phyloP scores from a whole-genome alignment of 2,329 filamentous ascomycete genomes.

The Chaetothyriales sp. region DNA sequence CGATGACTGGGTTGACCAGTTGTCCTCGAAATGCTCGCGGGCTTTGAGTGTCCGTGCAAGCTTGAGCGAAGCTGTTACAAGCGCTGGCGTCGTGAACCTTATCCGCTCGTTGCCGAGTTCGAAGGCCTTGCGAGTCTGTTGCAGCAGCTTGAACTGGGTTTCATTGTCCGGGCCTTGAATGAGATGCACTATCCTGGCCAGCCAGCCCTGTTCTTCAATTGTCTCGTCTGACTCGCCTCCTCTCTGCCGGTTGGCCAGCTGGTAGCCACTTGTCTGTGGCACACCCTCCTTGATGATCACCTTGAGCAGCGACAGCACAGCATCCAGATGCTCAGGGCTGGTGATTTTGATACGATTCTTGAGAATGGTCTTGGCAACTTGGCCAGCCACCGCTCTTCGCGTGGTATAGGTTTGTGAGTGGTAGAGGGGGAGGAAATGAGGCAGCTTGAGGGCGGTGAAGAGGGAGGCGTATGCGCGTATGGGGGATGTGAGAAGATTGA shows the following conservation, averaged over 20 bases:
- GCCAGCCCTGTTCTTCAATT: constrained; percentile 93
- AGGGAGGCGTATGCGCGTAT: constrained; percentile 81
- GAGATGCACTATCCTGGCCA: constrained; percentile 81
- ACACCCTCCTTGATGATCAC: constrained; percentile 89
- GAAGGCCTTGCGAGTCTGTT: constrained; percentile 74
- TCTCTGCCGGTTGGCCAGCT: constrained; percentile 57
- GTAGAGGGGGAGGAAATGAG: constrained; percentile 78
- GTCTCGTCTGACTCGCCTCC: constrained; percentile 87
- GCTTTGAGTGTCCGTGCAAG: constrained; percentile 77
- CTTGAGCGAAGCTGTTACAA: constrained; percentile 81
- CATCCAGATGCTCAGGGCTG: constrained; percentile 65
- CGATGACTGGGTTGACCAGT: constrained; percentile 58
- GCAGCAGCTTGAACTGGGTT: constrained; percentile 76
- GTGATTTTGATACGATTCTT: constrained; percentile 67
- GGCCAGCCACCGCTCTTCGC: constrained; percentile 74
- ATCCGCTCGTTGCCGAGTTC: constrained; percentile 87
- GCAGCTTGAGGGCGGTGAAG: constrained; percentile 88
- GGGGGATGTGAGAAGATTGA: constrained; percentile 79
- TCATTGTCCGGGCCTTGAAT: constrained; percentile 74
- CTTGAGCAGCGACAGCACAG: constrained; percentile 72
- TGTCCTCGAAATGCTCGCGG: constrained; percentile 72
- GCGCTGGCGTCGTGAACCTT: constrained; percentile 82
- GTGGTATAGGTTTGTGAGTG: constrained; percentile 89
- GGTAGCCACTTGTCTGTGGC: constrained; percentile 69
- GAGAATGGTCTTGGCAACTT: constrained; percentile 70